Conservation (phyloP, 148 eudicot genomes). For the Silene conica region DNA sequence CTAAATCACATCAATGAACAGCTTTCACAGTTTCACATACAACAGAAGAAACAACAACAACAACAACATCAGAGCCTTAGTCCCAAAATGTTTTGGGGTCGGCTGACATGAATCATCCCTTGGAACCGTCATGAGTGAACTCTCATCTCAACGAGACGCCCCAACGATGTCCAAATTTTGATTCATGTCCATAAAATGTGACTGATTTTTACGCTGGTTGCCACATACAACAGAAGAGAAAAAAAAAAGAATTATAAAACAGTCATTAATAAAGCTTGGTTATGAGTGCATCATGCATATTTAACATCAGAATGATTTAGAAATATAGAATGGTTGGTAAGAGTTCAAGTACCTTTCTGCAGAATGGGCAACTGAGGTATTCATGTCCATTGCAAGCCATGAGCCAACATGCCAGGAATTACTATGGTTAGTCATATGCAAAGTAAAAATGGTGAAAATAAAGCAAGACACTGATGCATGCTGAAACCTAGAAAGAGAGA, state of each 20-base stretch:
- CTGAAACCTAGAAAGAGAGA: neutral
- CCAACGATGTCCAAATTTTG: too few relatives aligned
- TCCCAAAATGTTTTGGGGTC: too few relatives aligned
- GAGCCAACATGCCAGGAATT: slow-evolving; percentile 11
- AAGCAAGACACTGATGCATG: slow-evolving; percentile 9
- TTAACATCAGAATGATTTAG: neutral
- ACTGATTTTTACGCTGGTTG: too few relatives aligned
- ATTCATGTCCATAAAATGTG: too few relatives aligned
- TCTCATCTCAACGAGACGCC: too few relatives aligned
- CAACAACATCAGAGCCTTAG: too few relatives aligned
- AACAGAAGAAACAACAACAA: too few relatives aligned
- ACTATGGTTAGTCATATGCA: slow-evolving; percentile 7
- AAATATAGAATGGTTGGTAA: neutral
- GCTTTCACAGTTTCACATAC: neutral
- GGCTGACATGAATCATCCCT: too few relatives aligned
- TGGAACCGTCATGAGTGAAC: too few relatives aligned
- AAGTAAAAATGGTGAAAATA: neutral
- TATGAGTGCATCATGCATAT: neutral
- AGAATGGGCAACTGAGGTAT: slow-evolving; percentile 86
- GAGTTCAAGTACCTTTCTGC: slow-evolving; percentile 72
- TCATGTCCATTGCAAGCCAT: slow-evolving; percentile 17
- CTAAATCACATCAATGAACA: neutral
- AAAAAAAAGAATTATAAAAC: neutral
- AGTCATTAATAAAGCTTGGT: neutral
- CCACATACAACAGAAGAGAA: neutral